These are phyloP conservation scores for Populus tomentosa DNA, from an alignment of 441 rosid genomes.

Conservation along the genomic window DNA sequence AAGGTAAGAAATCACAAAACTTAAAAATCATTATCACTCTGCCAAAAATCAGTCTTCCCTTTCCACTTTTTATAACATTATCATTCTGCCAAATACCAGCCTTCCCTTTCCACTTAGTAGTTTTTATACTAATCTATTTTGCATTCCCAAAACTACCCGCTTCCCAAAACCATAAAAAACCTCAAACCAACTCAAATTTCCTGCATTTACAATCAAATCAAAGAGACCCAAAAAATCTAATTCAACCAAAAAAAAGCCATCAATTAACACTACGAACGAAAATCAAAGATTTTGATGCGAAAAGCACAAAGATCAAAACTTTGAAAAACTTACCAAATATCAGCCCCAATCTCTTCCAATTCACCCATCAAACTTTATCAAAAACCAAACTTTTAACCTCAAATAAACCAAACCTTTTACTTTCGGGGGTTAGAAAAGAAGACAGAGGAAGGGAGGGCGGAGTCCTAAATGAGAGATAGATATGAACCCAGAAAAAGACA, in stretches of 20 bases:
- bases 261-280: background rate
- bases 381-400: background rate
- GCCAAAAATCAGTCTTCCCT: background rate
- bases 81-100: background rate
- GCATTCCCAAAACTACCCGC: background rate
- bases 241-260: background rate
- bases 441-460: background rate
- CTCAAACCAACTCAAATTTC: background rate
- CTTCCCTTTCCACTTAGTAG: no score
- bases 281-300: background rate
- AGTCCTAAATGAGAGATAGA: background rate
- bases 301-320: background rate
- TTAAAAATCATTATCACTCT: background rate
- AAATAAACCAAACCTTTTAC: background rate
- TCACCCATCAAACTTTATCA: slow-evolving; percentile 30
- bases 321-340: slow-evolving; percentile 34
- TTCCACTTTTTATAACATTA: background rate
- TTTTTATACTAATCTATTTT: background rate
- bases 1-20: background rate
- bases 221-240: background rate
- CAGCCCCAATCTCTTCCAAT: slow-evolving; percentile 49
- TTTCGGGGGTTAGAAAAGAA: background rate
- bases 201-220: background rate
- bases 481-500: background rate
- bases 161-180: background rate